These are phyloP conservation scores for Gossypium trilobum DNA, from an alignment of 441 rosid species.

Conservation along the genomic window DNA sequence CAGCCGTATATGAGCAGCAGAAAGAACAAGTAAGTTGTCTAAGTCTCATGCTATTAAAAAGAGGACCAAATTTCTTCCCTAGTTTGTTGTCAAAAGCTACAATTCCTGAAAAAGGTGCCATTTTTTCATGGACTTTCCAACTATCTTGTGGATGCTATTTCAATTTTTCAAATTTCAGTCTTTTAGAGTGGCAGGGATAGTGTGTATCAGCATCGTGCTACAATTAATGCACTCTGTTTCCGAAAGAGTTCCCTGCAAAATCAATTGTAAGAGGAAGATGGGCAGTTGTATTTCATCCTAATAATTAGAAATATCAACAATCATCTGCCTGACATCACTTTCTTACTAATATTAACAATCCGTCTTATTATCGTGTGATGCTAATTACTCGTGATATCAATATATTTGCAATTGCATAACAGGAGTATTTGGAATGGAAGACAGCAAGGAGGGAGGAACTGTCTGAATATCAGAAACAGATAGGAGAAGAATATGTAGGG, in stretches of 20 bases:
- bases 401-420: constrained; percentile 12
- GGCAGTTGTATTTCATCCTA: constrained; percentile 13
- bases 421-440: constrained; percentile 74
- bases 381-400: not conserved
- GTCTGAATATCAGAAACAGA: constrained; percentile 67
- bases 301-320: constrained; percentile 12
- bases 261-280: constrained; percentile 10
- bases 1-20: constrained; percentile 38
- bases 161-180: not conserved
- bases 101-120: not conserved
- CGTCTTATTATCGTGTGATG: not conserved
- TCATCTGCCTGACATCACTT: constrained; percentile 16
- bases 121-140: not conserved
- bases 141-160: not conserved
- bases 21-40: constrained; percentile 51
- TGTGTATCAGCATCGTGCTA: not conserved
- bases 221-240: constrained; percentile 9
- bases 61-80: not conserved
- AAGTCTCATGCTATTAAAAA: not conserved
- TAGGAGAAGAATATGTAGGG: constrained; percentile 48
- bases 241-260: constrained; percentile 6
- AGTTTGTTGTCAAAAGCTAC: not conserved
- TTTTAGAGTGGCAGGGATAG: constrained; percentile 10
- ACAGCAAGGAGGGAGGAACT: constrained; percentile 59
- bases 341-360: not conserved